These are phyloP conservation scores for Bothriochloa decipiens DNA, from an alignment of 176 grass and related monocot species.

Conservation along the genomic window DNA sequence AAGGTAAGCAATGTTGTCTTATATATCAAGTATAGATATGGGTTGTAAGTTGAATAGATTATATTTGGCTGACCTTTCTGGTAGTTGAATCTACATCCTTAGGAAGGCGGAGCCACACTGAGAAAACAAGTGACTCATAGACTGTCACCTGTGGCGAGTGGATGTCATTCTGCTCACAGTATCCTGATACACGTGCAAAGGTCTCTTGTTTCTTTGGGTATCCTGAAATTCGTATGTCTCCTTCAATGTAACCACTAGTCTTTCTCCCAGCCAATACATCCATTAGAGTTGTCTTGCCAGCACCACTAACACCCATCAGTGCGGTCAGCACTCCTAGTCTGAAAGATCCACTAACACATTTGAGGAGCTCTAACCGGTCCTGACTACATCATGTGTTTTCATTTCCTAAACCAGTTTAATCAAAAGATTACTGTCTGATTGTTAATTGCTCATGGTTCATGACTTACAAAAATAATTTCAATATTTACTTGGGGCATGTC, in stretches of 20 bases:
- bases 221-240: slow-evolving; percentile 48
- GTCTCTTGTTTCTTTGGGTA: too few species aligned
- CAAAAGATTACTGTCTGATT: not conserved
- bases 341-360: slow-evolving; percentile 86
- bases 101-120: slow-evolving; percentile 85
- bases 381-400: slow-evolving; percentile 69
- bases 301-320: slow-evolving; percentile 92
- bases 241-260: slow-evolving; percentile 87
- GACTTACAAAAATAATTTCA: slow-evolving; percentile 2
- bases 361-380: slow-evolving; percentile 76
- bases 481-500: slow-evolving; percentile 76
- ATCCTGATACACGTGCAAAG: slow-evolving; percentile 82
- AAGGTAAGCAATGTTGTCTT: slow-evolving; percentile 29
- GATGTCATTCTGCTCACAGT: slow-evolving; percentile 90
- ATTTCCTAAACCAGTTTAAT: slow-evolving; percentile 65
- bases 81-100: slow-evolving; percentile 64
- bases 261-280: slow-evolving; percentile 97
- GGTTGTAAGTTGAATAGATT: not conserved
- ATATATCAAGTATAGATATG: not conserved
- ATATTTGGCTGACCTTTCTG: slow-evolving; percentile 59
- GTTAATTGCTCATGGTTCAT: not conserved
- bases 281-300: slow-evolving; percentile 95
- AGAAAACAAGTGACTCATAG: slow-evolving; percentile 87
- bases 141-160: slow-evolving; percentile 92
- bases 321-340: slow-evolving; percentile 87